Percentiles rank a stretch among this genome's conserved stretches.
Conservation (phyloP, 257 asterid genomes). For the Przewalskia tangutica region DNA sequence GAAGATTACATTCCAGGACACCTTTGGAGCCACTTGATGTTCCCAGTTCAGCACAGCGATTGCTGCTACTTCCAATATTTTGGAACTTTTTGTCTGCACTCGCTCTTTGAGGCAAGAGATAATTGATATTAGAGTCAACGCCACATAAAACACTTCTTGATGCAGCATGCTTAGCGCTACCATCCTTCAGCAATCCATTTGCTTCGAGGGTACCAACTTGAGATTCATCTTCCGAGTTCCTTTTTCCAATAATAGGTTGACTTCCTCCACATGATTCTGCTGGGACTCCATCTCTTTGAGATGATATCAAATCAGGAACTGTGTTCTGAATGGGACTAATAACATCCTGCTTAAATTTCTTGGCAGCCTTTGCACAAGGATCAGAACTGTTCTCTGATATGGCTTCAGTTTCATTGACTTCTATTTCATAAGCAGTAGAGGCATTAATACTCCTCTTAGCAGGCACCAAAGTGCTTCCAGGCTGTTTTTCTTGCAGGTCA, state of each 20-base stretch:
- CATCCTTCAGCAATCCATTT: conserved; percentile 10
- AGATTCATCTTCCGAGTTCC: conserved; percentile 10
- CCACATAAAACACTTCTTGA: conserved; percentile 4
- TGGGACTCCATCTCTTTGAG: conserved; percentile 14
- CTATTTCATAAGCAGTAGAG: conserved; percentile 13
- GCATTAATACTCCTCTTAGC: conserved; percentile 23
- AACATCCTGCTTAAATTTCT: conserved; percentile 34
- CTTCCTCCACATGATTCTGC: conserved; percentile 1
- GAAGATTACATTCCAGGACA: neutral
- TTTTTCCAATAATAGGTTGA: neutral
- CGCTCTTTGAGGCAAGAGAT: conserved; percentile 17
- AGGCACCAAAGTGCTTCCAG: conserved; percentile 18
- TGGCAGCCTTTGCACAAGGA: conserved; percentile 15
- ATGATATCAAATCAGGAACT: conserved; percentile 8
- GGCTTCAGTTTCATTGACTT: conserved; percentile 13
- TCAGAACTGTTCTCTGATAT: conserved; percentile 13
- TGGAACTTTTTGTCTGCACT: conserved; percentile 17
- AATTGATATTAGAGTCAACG: conserved; percentile 11
- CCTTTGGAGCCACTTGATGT: conserved; percentile 8
- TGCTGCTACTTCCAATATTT: conserved; percentile 14
- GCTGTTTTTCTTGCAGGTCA: conserved; percentile 15
- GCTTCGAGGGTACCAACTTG: conserved; percentile 1
- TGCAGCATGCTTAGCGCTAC: conserved; percentile 8
- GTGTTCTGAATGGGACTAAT: conserved; percentile 2
- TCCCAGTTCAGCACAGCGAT: conserved; percentile 11